Percentiles rank a stretch among this genome's conserved stretches.
These are phyloP conservation scores for Phialophora chinensis DNA, from an alignment of 2,329 filamentous ascomycete species.

Conservation along the genomic window DNA sequence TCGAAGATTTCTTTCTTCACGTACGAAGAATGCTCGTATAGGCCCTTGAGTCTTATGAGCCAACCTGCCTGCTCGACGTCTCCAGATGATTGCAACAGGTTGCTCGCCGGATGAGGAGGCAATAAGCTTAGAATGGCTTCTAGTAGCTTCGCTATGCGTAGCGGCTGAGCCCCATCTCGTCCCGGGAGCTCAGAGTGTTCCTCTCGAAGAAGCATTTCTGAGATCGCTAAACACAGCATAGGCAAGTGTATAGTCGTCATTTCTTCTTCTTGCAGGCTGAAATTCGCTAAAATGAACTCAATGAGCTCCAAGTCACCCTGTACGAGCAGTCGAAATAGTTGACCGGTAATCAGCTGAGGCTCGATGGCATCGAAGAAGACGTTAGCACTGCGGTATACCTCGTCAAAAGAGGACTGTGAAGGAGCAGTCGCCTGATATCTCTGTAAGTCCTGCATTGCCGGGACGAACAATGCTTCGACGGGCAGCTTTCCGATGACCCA, in stretches of 20 bases:
- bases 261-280: constrained; percentile 93
- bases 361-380: constrained; percentile 98
- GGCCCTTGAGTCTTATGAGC: constrained; percentile 22
- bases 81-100: neutral
- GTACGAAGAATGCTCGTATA: constrained; percentile 27
- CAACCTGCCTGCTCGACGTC: constrained; percentile 15
- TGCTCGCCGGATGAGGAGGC: constrained; percentile 35
- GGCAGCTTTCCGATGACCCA: constrained; percentile 95
- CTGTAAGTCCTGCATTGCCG: constrained; percentile 79
- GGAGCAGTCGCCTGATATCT: constrained; percentile 70
- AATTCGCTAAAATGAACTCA: constrained; percentile 81
- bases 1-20: constrained; percentile 24
- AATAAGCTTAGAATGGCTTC: constrained; percentile 40
- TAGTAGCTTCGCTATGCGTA: constrained; percentile 51
- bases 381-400: constrained; percentile 90
- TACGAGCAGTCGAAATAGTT: constrained; percentile 65
- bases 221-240: constrained; percentile 33
- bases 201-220: constrained; percentile 33
- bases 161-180: constrained; percentile 51
- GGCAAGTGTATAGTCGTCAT: constrained; percentile 61
- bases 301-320: constrained; percentile 72
- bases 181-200: constrained; percentile 8
- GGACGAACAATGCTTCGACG: constrained; percentile 85
- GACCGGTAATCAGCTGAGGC: constrained; percentile 88
- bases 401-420: constrained; percentile 74